Evolutionary conservation across 257 asterid genomes (phyloP), one percentile per base, ranked within the genome.

Genomic region (Linderniella brevidens): DNA sequence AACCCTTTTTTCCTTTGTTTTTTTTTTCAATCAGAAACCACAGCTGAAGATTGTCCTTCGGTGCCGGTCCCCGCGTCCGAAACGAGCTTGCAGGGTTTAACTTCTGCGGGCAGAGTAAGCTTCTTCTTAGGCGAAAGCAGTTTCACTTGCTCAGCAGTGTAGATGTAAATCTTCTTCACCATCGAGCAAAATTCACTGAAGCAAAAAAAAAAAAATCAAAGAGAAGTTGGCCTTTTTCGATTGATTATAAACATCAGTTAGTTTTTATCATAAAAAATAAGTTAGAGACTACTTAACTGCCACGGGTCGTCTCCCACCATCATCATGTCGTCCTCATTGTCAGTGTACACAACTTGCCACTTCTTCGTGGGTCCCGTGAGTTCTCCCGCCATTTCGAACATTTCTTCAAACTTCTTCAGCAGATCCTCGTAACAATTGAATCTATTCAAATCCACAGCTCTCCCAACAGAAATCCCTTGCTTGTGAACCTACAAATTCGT

Each of bases 271-370:
- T n/a, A n/a, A n/a, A n/a, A n/a, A n/a, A n/a, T n/a, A n/a, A n/a
- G n/a, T n/a, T n/a, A n/a, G n/a, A n/a, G n/a, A n/a, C n/a, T n/a
- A 25, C 92, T 82, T 60, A 78, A 88, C 98, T 76, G 98, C 98
- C 98, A 88, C 14, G 98, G 98, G 56, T 88, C 98, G 53, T 88
- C 98, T 58, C 98, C 98, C 55, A 88, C 98, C 98, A 80, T 81
- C 98, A 90, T 90, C 79, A 73, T 84, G 78, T 90, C 98, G 47
- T 81, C 93, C 70, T 90, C 98, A 46, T 80, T 76, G 62, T 90
- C 98, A 10, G 96, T 79, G 72, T 78, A 90, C 56, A 90, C 92
- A 29, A 90, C 98, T 70, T 78, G 86, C 98, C 98, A 90, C 63
- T 90, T 84, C 76, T 70, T 84, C 35, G 74, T 53, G 37, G 78